Evolutionary conservation across 805 yeast species (phyloP).

Genomic region (Metschnikowia kunwiensis): DNA sequence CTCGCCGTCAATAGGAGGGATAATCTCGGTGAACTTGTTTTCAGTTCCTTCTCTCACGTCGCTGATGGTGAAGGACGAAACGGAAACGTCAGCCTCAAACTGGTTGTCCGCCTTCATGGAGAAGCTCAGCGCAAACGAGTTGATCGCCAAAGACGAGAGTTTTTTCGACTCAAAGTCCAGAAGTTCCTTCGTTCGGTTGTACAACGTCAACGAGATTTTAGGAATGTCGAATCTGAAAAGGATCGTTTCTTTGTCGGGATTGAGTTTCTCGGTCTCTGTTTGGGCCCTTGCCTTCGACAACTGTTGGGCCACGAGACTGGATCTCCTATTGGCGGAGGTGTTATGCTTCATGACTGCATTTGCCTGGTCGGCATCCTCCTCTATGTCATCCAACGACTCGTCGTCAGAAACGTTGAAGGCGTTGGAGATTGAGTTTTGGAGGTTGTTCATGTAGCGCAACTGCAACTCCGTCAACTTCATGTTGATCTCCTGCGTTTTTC

Average conservation of each 20-base stretch:
- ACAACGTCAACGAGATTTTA: slow-evolving; percentile 57
- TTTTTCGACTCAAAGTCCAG: slow-evolving; percentile 33
- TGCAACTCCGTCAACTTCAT: slow-evolving; percentile 74
- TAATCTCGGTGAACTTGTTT: slow-evolving; percentile 74
- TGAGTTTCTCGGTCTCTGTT: slow-evolving; percentile 7
- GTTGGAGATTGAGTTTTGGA: slow-evolving; percentile 52
- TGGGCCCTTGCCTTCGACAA: background rate
- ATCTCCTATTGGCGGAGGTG: slow-evolving; percentile 4
- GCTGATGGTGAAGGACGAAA: slow-evolving; percentile 71
- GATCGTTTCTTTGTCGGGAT: slow-evolving; percentile 35
- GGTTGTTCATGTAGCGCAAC: slow-evolving; percentile 51
- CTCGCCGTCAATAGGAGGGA: slow-evolving; percentile 64
- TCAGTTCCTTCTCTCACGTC: slow-evolving; percentile 64
- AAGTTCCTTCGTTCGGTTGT: slow-evolving; percentile 46
- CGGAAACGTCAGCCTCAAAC: slow-evolving; percentile 56
- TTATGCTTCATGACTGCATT: slow-evolving; percentile 44
- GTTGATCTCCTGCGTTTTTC: slow-evolving; percentile 60
- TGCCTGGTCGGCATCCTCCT: slow-evolving; percentile 62
- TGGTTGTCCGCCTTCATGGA: slow-evolving; percentile 52
- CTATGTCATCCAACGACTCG: slow-evolving; percentile 49
- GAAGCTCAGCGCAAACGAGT: slow-evolving; percentile 52
- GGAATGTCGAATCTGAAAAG: slow-evolving; percentile 60
- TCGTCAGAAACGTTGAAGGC: slow-evolving; percentile 47
- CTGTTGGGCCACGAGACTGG: background rate
- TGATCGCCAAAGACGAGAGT: slow-evolving; percentile 46